Base-by-base conservation (phyloP, 1,139 yeast species). In the Pichia sorboxylosa region DNA sequence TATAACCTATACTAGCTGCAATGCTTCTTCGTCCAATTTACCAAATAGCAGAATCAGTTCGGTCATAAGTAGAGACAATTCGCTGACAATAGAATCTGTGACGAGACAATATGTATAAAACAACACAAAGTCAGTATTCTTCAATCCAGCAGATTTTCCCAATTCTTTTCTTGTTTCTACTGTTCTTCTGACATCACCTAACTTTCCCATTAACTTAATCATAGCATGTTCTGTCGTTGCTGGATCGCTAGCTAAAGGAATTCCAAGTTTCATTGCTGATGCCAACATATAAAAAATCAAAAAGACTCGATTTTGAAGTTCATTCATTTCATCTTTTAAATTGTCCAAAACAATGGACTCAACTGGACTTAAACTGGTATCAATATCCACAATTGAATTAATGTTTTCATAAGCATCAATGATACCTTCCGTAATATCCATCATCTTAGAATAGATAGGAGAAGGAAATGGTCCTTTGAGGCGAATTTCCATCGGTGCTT, bases 141-240 rank as follows among this genome's bases (percentile, higher is more conserved):
- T 63, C 49, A 64, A 57, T 47, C 51, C 51, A 40, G 35, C 50
- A 23, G 43, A 48, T 13, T 36, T 37, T 18, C 41, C 41, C n/a
- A 30, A 30, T 30, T 40, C 38, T 14, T 33, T 33, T 18, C 35
- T 30, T 2, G 37, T 22, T 26, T 38, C 38, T 19, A 43, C 52
- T 44, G 18, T 53, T 41, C 47, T 51, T 35, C 79, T 52, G 10
- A 72, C 61, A 37, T 69, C 72, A 36, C 67, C 69, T 42, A 81
- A 59, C 45, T 79, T 80, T 29, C 64, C 67, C 44, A 81, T 60
- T 59, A 82, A 63, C 24, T 87, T 57, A 41, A 77, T 83, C 46
- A 75, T 71, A 1, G 93, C 80, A 50, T 77, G 82, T 31, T 73
- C 82, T 0, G 84, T 77, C 0, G 84, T 74, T 1, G 92, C 92